These are phyloP conservation scores for Gamarada debralockiae DNA, from an alignment of 495 filamentous ascomycete genomes.

Conservation along the genomic window DNA sequence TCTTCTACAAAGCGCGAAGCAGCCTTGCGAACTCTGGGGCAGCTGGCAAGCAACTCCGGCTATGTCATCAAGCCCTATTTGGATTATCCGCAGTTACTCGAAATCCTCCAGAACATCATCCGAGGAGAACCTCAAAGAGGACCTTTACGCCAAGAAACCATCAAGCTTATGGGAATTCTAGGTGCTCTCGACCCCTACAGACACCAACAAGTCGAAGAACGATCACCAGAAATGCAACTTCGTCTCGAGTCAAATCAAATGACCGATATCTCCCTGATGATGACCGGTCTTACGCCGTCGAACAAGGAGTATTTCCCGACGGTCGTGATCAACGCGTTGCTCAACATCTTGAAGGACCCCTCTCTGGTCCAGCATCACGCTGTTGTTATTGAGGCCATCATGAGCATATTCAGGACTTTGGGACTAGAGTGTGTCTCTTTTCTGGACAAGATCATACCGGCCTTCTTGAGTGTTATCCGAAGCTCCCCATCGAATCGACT, in stretches of 20 bases:
- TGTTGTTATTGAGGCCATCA: constrained; percentile 95
- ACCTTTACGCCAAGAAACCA: constrained; percentile 83
- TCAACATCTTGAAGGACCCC: constrained; percentile 85
- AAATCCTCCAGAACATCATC: constrained; percentile 89
- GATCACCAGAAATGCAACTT: constrained; percentile 58
- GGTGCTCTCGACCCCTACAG: constrained; percentile 95
- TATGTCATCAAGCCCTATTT: constrained; percentile 97
- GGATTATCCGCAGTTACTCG: constrained; percentile 89
- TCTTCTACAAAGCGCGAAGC: constrained; percentile 86
- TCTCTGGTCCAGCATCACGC: constrained; percentile 88
- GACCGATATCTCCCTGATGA: constrained; percentile 95
- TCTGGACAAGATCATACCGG: constrained; percentile 87
- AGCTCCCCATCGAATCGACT: constrained; percentile 67
- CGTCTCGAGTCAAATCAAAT: constrained; percentile 59
- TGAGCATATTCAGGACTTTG: constrained; percentile 95
- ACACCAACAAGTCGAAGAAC: constrained; percentile 71
- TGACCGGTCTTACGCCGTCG: constrained; percentile 93
- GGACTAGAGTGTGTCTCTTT: constrained; percentile 94
- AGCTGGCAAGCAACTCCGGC: constrained; percentile 88
- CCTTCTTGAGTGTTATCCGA: constrained; percentile 82
- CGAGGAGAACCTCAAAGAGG: constrained; percentile 79
- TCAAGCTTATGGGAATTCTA: constrained; percentile 93
- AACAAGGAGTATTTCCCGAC: constrained; percentile 98
- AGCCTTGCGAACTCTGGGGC: constrained; percentile 84
- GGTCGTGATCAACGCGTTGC: constrained; percentile 91